Evolutionary conservation across 2,329 filamentous ascomycete genomes (phyloP).

Genomic region (Xylariales sp.): DNA sequence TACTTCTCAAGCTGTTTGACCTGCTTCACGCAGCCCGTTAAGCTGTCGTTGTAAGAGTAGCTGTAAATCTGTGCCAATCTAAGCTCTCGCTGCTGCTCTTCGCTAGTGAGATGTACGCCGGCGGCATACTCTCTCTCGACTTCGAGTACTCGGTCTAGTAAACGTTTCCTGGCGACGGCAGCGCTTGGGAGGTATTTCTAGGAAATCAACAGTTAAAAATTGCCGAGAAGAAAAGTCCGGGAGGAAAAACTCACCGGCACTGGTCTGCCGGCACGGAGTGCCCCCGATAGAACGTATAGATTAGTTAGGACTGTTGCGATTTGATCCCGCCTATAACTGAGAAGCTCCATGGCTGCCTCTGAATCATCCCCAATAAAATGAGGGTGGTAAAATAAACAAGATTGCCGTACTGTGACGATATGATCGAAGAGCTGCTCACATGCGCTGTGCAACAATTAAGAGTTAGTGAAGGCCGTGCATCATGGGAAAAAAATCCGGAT

Average conservation of each 20-base stretch:
- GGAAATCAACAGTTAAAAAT: conserved; percentile 6
- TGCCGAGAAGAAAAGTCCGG: not conserved
- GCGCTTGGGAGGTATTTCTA: conserved; percentile 67
- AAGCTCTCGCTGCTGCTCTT: conserved; percentile 52
- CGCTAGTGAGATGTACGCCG: conserved; percentile 41
- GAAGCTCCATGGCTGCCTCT: conserved; percentile 60
- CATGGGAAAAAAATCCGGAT: not conserved
- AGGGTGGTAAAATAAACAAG: conserved; percentile 67
- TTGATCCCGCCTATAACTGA: conserved; percentile 65
- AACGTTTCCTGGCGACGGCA: conserved; percentile 62
- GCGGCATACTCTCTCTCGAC: conserved; percentile 56
- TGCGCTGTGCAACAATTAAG: not conserved
- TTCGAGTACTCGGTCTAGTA: conserved; percentile 63
- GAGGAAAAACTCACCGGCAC: conserved; percentile 57
- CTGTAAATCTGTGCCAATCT: conserved; percentile 69
- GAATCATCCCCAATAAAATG: conserved; percentile 63
- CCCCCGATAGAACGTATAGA: conserved; percentile 67
- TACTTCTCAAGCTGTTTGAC: conserved; percentile 66
- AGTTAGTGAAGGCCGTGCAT: conserved; percentile 6
- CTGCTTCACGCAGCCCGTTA: conserved; percentile 66
- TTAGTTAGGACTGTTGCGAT: conserved; percentile 69
- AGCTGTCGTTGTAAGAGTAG: conserved; percentile 64
- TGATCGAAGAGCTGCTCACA: conserved; percentile 71
- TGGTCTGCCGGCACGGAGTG: conserved; percentile 61
- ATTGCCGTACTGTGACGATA: conserved; percentile 67